phyloP scores from a whole-genome alignment of 202 grass and related monocot species.

The Schoenoplectus triqueter region DNA sequence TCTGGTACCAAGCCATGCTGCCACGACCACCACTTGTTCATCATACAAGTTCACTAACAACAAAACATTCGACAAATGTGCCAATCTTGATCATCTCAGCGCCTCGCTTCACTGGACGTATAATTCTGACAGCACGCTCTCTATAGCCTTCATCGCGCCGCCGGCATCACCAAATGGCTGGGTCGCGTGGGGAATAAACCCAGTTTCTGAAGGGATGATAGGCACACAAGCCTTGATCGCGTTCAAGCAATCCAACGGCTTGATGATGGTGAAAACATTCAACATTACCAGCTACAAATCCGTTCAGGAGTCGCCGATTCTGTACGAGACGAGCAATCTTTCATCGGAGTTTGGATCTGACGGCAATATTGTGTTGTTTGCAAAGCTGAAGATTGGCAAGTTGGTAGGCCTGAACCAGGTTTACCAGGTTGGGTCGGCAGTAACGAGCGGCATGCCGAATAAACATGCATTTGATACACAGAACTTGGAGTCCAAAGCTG shows the following conservation, averaged over 20 bases:
- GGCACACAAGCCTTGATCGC: conserved; percentile 75
- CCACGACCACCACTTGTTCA: conserved; percentile 37
- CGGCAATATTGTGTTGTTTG: conserved; percentile 59
- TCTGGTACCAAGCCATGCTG: conserved; percentile 19
- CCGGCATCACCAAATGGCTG: conserved; percentile 48
- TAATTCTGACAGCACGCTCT: conserved; percentile 41
- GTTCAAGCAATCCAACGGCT: conserved; percentile 30
- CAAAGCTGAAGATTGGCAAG: conserved; percentile 52
- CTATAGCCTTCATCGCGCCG: conserved; percentile 66
- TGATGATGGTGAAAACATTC: conserved; percentile 60
- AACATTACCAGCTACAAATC: conserved; percentile 54
- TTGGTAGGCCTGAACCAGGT: conserved; percentile 59
- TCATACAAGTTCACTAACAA: conserved; percentile 54
- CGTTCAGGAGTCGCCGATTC: conserved; percentile 43
- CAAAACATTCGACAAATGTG: conserved; percentile 57
- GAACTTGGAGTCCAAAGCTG: conserved; percentile 53
- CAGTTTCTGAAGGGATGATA: conserved; percentile 53
- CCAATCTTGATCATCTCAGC: conserved; percentile 46
- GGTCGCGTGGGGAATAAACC: conserved; percentile 85
- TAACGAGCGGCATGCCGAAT: conserved; percentile 48
- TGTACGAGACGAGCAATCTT: conserved; percentile 47
- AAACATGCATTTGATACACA: conserved; percentile 64
- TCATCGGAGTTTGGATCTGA: conserved; percentile 58
- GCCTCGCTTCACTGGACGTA: conserved; percentile 76
- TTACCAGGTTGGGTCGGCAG: conserved; percentile 73